phyloP scores from a whole-genome alignment of 768 basidiomycete genomes.

The Trametes elegans region DNA sequence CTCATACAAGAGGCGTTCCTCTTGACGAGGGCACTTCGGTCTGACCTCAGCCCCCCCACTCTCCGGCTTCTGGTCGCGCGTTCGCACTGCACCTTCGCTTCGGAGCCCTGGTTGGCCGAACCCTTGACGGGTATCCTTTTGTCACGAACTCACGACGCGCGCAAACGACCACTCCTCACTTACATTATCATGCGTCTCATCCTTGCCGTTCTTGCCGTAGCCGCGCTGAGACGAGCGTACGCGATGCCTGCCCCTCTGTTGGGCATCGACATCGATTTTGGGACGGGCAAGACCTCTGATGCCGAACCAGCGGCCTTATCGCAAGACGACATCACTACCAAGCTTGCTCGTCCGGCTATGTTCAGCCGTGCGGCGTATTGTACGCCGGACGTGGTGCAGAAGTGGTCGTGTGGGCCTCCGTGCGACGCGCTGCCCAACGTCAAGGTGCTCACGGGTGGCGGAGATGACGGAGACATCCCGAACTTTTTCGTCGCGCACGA shows the following conservation, averaged over 20 bases:
- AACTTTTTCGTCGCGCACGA: constrained; percentile 40
- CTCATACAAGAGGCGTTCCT: not conserved
- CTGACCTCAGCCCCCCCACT: not conserved
- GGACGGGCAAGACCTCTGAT: constrained; percentile 1
- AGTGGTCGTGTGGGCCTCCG: constrained; percentile 35
- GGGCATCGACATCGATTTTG: constrained; percentile 7
- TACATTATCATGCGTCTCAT: not conserved
- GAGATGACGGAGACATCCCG: constrained; percentile 32
- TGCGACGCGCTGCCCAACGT: constrained; percentile 30
- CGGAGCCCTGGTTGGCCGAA: constrained; percentile 6
- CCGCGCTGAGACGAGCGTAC: not conserved
- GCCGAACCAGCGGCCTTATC: not conserved
- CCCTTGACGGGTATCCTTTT: not conserved
- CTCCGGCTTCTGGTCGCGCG: not conserved
- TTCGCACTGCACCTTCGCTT: not conserved
- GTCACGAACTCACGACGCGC: not conserved
- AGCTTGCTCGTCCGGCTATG: constrained; percentile 32
- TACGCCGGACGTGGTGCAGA: constrained; percentile 30
- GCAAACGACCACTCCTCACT: not conserved
- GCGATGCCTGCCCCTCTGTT: constrained; percentile 15
- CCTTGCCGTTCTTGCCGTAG: not conserved
- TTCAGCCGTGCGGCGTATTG: constrained; percentile 41
- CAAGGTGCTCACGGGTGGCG: not conserved
- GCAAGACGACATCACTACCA: constrained; percentile 13
- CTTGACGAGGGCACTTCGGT: not conserved